Percentiles rank a stretch among this genome's conserved stretches.
Conservation (phyloP, 768 basidiomycete species). For the Suillus placidus region DNA sequence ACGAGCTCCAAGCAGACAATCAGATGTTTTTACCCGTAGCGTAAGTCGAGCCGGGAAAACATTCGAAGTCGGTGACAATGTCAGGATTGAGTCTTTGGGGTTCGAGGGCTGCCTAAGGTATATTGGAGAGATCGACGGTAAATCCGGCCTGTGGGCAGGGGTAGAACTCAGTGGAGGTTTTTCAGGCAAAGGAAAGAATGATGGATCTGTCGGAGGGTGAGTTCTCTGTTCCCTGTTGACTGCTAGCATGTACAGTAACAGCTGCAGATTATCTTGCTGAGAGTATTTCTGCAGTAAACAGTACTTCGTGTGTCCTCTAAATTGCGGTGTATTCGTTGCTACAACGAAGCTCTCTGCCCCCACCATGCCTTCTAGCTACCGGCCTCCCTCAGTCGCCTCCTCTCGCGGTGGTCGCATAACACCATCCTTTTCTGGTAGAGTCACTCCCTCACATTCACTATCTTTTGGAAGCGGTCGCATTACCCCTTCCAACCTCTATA, state of each 20-base stretch:
- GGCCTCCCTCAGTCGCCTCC: conserved; percentile 83
- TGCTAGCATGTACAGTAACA: not conserved
- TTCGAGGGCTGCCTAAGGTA: conserved; percentile 84
- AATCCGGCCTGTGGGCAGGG: conserved; percentile 90
- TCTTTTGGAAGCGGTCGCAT: conserved; percentile 48
- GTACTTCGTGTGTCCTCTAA: conserved; percentile 84
- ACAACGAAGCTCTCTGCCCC: conserved; percentile 78
- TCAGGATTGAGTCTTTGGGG: conserved; percentile 85
- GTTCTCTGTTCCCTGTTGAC: conserved; percentile 31
- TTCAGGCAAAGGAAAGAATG: conserved; percentile 91
- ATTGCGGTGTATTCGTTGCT: conserved; percentile 91
- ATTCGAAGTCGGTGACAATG: conserved; percentile 78
- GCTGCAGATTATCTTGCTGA: conserved; percentile 13
- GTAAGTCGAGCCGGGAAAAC: conserved; percentile 46
- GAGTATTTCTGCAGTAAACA: conserved; percentile 50
- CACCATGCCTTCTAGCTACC: conserved; percentile 59
- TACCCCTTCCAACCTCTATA: conserved; percentile 56
- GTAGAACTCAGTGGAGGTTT: conserved; percentile 89
- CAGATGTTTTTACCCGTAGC: conserved; percentile 56
- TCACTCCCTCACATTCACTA: conserved; percentile 46
- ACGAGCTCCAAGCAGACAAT: conserved; percentile 68
- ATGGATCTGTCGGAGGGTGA: conserved; percentile 88
- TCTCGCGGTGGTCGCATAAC: conserved; percentile 53
- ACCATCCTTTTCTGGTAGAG: conserved; percentile 46
- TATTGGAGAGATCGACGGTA: conserved; percentile 85